Conservation (phyloP, 768 basidiomycete species). For the Paxillus involutus region DNA sequence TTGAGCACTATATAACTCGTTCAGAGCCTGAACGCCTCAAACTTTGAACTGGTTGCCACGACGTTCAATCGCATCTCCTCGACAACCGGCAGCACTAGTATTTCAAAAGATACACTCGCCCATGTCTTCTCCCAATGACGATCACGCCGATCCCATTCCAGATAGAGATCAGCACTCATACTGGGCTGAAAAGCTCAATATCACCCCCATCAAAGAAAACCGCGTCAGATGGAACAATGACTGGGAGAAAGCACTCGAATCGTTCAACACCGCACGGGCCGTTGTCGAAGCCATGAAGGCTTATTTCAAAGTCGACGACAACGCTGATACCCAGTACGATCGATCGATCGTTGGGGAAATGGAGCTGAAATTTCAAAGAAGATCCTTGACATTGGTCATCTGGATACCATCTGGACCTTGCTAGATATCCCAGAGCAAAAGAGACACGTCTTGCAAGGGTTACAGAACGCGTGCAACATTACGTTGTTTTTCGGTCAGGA, state of each 20-base stretch:
- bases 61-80: neutral
- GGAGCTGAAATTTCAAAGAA: neutral
- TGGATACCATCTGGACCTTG: conserved; percentile 14
- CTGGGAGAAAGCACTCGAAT: conserved; percentile 15
- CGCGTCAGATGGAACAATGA: conserved; percentile 18
- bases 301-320: neutral
- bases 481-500: conserved; percentile 5
- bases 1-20: too few species aligned
- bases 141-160: neutral
- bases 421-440: conserved; percentile 11
- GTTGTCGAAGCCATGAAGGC: conserved; percentile 7
- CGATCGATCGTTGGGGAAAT: neutral
- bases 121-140: neutral
- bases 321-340: too few species aligned
- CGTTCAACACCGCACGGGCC: conserved; percentile 7
- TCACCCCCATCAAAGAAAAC: conserved; percentile 8
- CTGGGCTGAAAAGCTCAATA: conserved; percentile 1
- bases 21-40: too few species aligned
- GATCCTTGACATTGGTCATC: neutral
- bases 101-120: too few species aligned
- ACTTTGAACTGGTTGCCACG: too few species aligned
- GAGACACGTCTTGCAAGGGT: conserved; percentile 13
- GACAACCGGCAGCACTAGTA: neutral
- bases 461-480: conserved; percentile 7
- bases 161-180: neutral